A percentile compares a stretch with the other conserved stretches of the same genome.
phyloP scores from a whole-genome alignment of 2,329 filamentous ascomycete genomes.

The Apiospora pterosperma region DNA sequence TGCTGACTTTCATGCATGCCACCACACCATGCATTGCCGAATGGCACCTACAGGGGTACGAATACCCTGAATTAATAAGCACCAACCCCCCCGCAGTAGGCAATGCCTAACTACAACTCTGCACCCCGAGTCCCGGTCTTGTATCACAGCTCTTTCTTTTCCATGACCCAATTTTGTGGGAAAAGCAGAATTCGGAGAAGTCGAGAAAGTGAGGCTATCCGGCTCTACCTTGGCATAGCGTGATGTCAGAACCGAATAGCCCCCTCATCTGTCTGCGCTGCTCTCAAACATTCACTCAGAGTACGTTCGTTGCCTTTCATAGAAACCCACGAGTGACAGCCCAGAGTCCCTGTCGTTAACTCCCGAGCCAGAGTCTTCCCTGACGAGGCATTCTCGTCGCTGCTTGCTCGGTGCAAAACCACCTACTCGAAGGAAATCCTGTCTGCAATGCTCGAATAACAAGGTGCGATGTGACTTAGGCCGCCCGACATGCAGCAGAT shows the following conservation, averaged over 20 bases:
- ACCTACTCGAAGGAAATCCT: not conserved
- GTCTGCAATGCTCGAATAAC: not conserved
- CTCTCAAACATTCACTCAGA: not conserved
- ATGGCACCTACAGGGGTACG: not conserved
- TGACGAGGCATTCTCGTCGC: not conserved
- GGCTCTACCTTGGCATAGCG: not conserved
- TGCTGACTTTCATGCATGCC: not conserved
- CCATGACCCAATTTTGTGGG: not conserved
- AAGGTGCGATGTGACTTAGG: slow-evolving; percentile 1
- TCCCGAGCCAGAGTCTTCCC: not conserved
- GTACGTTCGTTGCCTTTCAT: not conserved
- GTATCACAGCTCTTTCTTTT: not conserved
- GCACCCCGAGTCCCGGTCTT: not conserved
- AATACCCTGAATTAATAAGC: not conserved
- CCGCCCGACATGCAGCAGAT: not conserved
- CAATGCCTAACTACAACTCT: not conserved
- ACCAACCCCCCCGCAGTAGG: not conserved
- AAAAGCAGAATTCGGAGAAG: not conserved
- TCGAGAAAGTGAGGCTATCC: no score
- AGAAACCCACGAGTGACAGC: not conserved
- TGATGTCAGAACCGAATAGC: not conserved
- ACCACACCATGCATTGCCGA: not conserved
- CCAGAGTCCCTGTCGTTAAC: not conserved
- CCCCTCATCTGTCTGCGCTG: not conserved
- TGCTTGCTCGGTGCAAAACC: not conserved